These are phyloP conservation scores for Talaromyces wortmannii DNA, from an alignment of 495 filamentous ascomycete genomes.

Conservation along the genomic window DNA sequence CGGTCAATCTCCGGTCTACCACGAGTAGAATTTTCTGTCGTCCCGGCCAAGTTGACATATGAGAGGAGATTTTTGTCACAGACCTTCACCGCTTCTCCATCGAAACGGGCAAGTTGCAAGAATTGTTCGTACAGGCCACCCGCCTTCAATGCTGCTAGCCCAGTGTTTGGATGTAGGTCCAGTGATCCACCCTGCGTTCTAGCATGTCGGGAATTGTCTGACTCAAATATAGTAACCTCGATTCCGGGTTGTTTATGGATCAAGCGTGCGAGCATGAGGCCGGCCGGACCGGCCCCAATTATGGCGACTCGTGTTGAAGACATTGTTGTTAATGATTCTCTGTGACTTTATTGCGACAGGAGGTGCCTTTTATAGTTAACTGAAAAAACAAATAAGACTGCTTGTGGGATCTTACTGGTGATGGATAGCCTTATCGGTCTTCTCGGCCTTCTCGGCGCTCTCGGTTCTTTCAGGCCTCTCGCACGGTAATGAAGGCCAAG, in stretches of 20 bases:
- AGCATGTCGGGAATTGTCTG: slow-evolving; percentile 23
- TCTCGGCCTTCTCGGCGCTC: too few species aligned
- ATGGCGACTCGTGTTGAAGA: too few species aligned
- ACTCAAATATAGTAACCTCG: slow-evolving; percentile 40
- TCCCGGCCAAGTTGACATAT: slow-evolving; percentile 5
- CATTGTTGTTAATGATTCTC: too few species aligned
- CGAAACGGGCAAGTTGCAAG: slow-evolving; percentile 33
- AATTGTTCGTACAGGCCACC: slow-evolving; percentile 45
- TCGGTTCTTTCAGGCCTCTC: too few species aligned
- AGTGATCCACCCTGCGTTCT: slow-evolving; percentile 45
- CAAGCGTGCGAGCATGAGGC: too few species aligned
- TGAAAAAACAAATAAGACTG: too few species aligned
- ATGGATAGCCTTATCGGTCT: too few species aligned
- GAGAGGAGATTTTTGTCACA: slow-evolving; percentile 12
- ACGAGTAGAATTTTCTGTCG: neutral
- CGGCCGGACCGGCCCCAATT: too few species aligned
- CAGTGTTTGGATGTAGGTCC: slow-evolving; percentile 47
- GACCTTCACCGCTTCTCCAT: slow-evolving; percentile 25
- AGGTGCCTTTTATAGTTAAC: too few species aligned
- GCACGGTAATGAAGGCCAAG: too few species aligned
- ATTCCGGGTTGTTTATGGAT: neutral
- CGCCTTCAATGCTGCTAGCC: slow-evolving; percentile 41
- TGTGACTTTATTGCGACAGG: too few species aligned
- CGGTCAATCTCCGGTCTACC: slow-evolving; percentile 24
- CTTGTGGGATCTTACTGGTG: too few species aligned